Evolutionary conservation across 83 land plant species (phyloP), one percentile per base, ranked within the genome.

Genomic region (Diphasiastrum complanatum): DNA sequence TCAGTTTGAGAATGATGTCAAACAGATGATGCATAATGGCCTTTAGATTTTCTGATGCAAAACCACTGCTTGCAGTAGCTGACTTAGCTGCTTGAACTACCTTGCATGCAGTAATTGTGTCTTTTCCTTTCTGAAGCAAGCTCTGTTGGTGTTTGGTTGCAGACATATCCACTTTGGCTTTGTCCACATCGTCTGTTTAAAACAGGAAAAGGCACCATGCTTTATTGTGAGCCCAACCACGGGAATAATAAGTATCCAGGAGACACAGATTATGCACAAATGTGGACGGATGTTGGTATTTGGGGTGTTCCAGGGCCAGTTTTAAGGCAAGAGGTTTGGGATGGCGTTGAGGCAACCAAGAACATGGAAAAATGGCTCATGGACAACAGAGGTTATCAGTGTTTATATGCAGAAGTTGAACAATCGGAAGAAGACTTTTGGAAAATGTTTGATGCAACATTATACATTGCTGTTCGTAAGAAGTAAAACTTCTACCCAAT

Each of bases 261-360:
- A 1, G 78, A 75, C 40, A 75, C 78, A 22, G 69, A 63, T 8
- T 65, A 75, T 30, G 78, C 75, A 1, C 78, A 75, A 26, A 75
- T 75, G 78, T 75, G 69, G 61, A 70, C 78, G 10, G 78, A 75
- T 29, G 57, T 75, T 38, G 78, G 78, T 8, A 48, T 75, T 22
- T 75, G 76, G 77, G 68, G 69, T 3, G 76, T 72, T 22, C 78
- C 78, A 5, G 40, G 60, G 23, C 78, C 78, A 12, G 72, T 75
- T 4, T 38, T 75, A 3, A 45, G 78, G 35, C 58, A 63, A 32
- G 78, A 75, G 61, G 78, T 56, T 23, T 75, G 77, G 63, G 75
- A 75, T 63, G 78, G 78, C 5, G 68, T 69, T 2, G 55, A 75
- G 63, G 78, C 78, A 32, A 72, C 77, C 30, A 35, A 34, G 47